Percentiles rank a stretch among this genome's conserved stretches.
phyloP scores from a whole-genome alignment of 306 rosid species.

The Trifolium subterraneum region DNA sequence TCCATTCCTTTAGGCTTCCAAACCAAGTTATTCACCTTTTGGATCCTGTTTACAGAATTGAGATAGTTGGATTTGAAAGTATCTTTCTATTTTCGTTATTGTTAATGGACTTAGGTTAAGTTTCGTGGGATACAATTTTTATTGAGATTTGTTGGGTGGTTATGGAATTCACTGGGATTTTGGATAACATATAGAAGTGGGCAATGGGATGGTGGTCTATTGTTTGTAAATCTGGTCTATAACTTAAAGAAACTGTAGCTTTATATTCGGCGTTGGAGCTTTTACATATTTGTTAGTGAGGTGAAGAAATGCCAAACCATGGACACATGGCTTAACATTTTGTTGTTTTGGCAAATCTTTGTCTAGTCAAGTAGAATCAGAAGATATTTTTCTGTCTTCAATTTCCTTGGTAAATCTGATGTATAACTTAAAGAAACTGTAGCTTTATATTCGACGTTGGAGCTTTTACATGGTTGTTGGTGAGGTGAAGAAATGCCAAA shows the following conservation, averaged over 20 bases:
- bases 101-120: background rate
- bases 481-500: background rate
- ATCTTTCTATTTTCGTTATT: background rate
- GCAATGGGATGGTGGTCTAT: conserved; percentile 9
- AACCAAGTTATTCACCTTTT: background rate
- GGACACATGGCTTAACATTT: background rate
- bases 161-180: conserved; percentile 10
- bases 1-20: background rate
- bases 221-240: conserved; percentile 14
- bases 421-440: background rate
- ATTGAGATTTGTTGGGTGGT: conserved; percentile 9
- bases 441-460: no score
- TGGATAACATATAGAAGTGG: background rate
- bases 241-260: background rate
- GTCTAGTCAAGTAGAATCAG: background rate
- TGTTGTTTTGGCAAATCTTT: conserved; percentile 13
- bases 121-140: background rate
- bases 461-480: background rate
- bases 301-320: background rate
- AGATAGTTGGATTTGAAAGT: background rate
- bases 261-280: background rate
- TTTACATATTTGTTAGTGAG: background rate
- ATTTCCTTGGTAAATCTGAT: conserved; percentile 12
- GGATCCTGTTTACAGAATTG: background rate
- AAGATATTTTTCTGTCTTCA: background rate